A percentile compares a stretch with the other conserved stretches of the same genome.
Evolutionary conservation across 345 rosid species (phyloP).

Genomic region (Linum tenue): DNA sequence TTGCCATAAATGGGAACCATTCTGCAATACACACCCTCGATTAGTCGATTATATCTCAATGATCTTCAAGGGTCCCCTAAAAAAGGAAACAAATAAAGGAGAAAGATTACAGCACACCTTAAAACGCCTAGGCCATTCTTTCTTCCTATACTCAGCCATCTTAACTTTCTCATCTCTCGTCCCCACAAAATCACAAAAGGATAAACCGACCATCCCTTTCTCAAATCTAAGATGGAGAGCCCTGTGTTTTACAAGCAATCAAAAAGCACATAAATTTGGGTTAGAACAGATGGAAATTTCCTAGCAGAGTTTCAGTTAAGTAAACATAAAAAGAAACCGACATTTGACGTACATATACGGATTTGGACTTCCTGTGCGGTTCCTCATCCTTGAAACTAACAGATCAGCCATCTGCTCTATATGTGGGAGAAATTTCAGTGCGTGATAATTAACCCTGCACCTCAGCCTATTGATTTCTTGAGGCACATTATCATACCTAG

Average conservation of each 20-base stretch:
- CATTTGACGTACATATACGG: constrained; percentile 68
- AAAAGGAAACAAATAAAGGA: constrained; percentile 3
- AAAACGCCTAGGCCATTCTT: constrained; percentile 98
- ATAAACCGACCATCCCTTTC: constrained; percentile 98
- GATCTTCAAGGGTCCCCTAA: constrained; percentile 6
- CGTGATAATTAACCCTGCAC: constrained; percentile 98
- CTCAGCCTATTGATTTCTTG: constrained; percentile 93
- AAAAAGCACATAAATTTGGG: constrained; percentile 8
- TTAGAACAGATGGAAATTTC: background rate
- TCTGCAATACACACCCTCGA: constrained; percentile 37
- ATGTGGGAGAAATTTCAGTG: constrained; percentile 87
- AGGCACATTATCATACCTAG: constrained; percentile 96
- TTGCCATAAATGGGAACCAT: constrained; percentile 98
- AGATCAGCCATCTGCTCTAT: constrained; percentile 89
- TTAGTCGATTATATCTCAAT: constrained; percentile 10
- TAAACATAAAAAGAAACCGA: constrained; percentile 10
- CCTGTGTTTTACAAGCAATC: constrained; percentile 35
- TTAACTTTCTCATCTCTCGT: constrained; percentile 90
- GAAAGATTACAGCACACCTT: constrained; percentile 40
- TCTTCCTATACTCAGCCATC: constrained; percentile 92
- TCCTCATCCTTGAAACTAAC: constrained; percentile 85
- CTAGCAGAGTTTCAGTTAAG: constrained; percentile 10
- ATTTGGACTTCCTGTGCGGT: constrained; percentile 79
- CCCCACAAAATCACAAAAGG: constrained; percentile 97
- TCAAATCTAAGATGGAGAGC: constrained; percentile 99